Evolutionary conservation across 768 basidiomycete genomes (phyloP).

Genomic region (Sporobolomyces roseus): DNA sequence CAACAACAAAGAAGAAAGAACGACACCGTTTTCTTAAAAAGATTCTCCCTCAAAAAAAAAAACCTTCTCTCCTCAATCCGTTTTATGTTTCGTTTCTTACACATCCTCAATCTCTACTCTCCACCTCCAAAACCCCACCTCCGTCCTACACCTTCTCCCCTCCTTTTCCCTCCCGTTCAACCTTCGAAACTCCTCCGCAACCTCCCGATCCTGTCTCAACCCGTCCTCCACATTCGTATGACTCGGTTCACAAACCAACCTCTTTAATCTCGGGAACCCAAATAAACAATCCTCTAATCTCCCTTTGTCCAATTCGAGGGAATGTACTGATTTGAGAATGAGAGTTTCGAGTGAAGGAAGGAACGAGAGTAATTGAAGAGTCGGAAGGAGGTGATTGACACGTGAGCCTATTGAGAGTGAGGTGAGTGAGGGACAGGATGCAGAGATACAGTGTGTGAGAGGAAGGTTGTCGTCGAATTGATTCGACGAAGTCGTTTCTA

Average conservation of each 20-base stretch:
- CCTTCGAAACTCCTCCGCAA: conserved; percentile 1
- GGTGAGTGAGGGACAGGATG: neutral
- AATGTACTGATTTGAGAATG: too few relatives aligned
- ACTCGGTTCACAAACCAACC: neutral
- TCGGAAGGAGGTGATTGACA: too few relatives aligned
- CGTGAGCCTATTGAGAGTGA: too few relatives aligned
- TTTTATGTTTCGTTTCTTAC: too few relatives aligned
- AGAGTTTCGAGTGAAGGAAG: too few relatives aligned
- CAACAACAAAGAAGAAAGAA: too few relatives aligned
- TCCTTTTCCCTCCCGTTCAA: neutral
- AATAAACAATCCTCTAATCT: neutral
- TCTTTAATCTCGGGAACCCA: neutral
- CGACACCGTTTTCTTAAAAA: too few relatives aligned
- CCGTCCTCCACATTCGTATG: neutral
- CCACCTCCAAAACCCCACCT: neutral
- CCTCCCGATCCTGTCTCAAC: conserved; percentile 5
- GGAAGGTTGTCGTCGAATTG: neutral
- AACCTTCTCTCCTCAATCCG: too few relatives aligned
- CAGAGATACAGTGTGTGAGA: neutral
- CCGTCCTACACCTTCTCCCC: neutral
- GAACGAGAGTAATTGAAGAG: neutral
- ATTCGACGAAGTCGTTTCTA: neutral
- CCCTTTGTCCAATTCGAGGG: too few relatives aligned
- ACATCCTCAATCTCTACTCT: neutral
- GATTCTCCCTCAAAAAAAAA: too few relatives aligned